These are phyloP conservation scores for Boletellus ananas DNA, from an alignment of 768 basidiomycete species.

Conservation along the genomic window DNA sequence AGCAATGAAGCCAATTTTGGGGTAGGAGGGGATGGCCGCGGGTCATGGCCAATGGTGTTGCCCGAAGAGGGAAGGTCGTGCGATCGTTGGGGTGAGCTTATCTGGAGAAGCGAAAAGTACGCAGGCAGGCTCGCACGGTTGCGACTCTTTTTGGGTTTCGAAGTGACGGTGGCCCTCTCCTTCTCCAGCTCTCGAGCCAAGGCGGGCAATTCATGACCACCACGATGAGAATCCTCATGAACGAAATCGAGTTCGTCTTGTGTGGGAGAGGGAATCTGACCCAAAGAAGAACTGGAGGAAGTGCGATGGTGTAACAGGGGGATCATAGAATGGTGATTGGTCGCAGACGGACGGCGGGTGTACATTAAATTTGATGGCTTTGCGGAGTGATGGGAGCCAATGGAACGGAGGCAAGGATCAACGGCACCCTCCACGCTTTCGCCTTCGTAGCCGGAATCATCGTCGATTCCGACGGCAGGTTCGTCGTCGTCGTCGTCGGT, in stretches of 20 bases:
- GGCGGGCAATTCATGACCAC: slow-evolving; percentile 33
- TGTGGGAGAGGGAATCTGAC: slow-evolving; percentile 35
- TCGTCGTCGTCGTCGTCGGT: slow-evolving; percentile 63
- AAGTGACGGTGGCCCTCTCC: slow-evolving; percentile 29
- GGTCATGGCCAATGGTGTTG: slow-evolving; percentile 34
- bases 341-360: slow-evolving; percentile 66
- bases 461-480: slow-evolving; percentile 32
- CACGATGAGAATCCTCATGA: slow-evolving; percentile 28
- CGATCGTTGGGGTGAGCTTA: slow-evolving; percentile 41
- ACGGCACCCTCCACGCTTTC: slow-evolving; percentile 32
- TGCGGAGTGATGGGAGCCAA: slow-evolving; percentile 31
- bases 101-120: slow-evolving; percentile 69
- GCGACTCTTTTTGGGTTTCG: slow-evolving; percentile 48
- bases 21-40: slow-evolving; percentile 57
- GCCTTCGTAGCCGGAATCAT: slow-evolving; percentile 29
- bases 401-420: slow-evolving; percentile 44
- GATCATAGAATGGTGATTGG: slow-evolving; percentile 62
- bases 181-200: slow-evolving; percentile 21
- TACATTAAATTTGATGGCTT: slow-evolving; percentile 54
- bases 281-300: slow-evolving; percentile 37
- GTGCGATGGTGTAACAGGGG: slow-evolving; percentile 53
- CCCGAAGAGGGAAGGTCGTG: slow-evolving; percentile 42
- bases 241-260: slow-evolving; percentile 43
- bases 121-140: slow-evolving; percentile 73
- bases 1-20: slow-evolving; percentile 44